Evolutionary conservation across 73 alveolate genomes (phyloP), one percentile per base, ranked within the genome.

Genomic region (Symbiodinium natans): DNA sequence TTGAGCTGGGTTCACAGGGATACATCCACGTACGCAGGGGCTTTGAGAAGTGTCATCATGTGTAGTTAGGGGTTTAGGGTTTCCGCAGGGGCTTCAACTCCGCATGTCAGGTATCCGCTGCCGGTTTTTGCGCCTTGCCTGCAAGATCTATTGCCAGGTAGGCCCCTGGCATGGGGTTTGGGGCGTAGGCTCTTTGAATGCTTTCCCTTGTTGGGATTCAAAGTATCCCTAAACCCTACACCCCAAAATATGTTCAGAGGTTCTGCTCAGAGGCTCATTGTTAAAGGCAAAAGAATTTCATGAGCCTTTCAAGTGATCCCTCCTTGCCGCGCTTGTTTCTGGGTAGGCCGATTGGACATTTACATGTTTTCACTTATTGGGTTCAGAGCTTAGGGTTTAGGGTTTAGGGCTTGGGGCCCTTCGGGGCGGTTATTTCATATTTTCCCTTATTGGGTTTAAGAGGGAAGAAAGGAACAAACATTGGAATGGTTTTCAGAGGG

Each of bases 91-190:
- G 1, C 59, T 46, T 46, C 59, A 21, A 0, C 71, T 29, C 23
- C 31, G 71, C 59, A 17, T 46, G 48, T 59, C 46, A 85, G 95
- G 95, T 82, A 88, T 63, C 95, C 95, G n/a, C 42, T 88, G 86
- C 95, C 95, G n/a, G 95, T 88, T 13, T 88, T 88, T n/a, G 95
- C 43, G 8, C 31, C 85, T 56, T 87, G 94, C 71, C 83, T 23
- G 56, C 39, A 21, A 23, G 31, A 17, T 13, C 17, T 77, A 17
- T 77, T 2, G n/a, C n/a, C n/a, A n/a, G n/a, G n/a, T n/a, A n/a
- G n/a, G n/a, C n/a, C n/a, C 23, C 63, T 48, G 23, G 8, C 63
- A 10, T 17, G 63, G 17, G 63, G 8, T 48, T 48, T 17, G 8
- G 63, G 63, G 17, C 63, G 8, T 48, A 48, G 23, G 8, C 17